Conservation (phyloP, 805 yeast genomes). For the Metschnikowia lunata region DNA sequence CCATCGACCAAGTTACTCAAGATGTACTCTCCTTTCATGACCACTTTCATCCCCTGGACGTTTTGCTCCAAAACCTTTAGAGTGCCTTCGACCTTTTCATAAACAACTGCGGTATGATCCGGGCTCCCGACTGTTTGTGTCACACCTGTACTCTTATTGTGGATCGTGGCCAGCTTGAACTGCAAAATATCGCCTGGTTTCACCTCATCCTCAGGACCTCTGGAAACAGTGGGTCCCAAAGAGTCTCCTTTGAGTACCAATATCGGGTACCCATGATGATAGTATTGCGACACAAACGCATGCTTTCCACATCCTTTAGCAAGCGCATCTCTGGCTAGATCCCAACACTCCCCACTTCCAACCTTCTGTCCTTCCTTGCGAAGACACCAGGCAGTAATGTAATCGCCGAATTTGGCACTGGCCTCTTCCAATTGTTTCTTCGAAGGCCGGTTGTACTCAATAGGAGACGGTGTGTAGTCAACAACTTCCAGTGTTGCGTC, state of each 20-base stretch:
- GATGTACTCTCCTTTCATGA: slow-evolving; percentile 35
- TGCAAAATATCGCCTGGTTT: slow-evolving; percentile 56
- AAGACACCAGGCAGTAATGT: slow-evolving; percentile 54
- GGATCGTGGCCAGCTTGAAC: slow-evolving; percentile 39
- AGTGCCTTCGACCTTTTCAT: slow-evolving; percentile 24
- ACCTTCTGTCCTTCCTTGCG: slow-evolving; percentile 43
- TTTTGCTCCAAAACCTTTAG: slow-evolving; percentile 48
- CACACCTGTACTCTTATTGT: slow-evolving; percentile 29
- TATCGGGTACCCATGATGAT: slow-evolving; percentile 45
- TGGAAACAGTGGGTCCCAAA: slow-evolving; percentile 9
- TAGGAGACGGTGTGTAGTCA: slow-evolving; percentile 43
- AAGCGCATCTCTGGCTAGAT: slow-evolving; percentile 52
- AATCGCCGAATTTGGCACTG: slow-evolving; percentile 43
- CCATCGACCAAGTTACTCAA: slow-evolving; percentile 41
- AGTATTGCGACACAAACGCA: slow-evolving; percentile 49
- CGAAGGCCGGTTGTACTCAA: slow-evolving; percentile 24
- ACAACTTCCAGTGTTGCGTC: slow-evolving; percentile 26
- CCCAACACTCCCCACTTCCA: slow-evolving; percentile 61
- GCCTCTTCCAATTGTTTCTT: slow-evolving; percentile 30
- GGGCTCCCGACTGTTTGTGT: slow-evolving; percentile 46
- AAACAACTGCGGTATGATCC: slow-evolving; percentile 45
- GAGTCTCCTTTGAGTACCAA: slow-evolving; percentile 26
- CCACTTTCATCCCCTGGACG: slow-evolving; percentile 39
- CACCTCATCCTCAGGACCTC: slow-evolving; percentile 33
- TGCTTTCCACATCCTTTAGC: slow-evolving; percentile 53